phyloP scores from a whole-genome alignment of 1,139 yeast genomes.

The Candida frijolesensis region DNA sequence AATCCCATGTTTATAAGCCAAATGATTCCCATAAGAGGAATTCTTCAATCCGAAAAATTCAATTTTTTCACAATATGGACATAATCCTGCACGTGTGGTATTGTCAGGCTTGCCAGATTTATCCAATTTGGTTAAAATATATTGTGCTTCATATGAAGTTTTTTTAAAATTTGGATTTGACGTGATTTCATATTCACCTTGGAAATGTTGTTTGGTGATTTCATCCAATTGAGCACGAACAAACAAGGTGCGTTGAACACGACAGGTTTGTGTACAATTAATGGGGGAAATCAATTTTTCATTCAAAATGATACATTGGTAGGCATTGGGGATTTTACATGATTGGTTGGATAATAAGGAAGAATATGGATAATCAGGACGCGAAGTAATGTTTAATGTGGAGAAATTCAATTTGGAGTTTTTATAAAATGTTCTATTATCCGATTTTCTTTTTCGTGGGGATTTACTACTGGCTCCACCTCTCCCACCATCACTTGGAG shows the following conservation, averaged over 20 bases:
- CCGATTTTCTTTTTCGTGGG: constrained; percentile 9
- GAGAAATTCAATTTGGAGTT: constrained; percentile 13
- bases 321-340: constrained; percentile 10
- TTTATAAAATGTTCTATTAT: constrained; percentile 4
- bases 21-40: constrained; percentile 35
- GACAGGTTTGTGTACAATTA: constrained; percentile 11
- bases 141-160: constrained; percentile 18
- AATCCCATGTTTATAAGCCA: constrained; percentile 39
- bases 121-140: constrained; percentile 16
- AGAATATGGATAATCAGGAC: constrained; percentile 15
- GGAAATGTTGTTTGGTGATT: constrained; percentile 1
- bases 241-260: constrained; percentile 15
- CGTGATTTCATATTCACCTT: constrained; percentile 11
- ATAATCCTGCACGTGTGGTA: constrained; percentile 27
- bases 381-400: constrained; percentile 9
- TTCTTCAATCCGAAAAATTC: constrained; percentile 36
- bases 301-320: constrained; percentile 12
- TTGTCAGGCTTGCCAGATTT: constrained; percentile 16
- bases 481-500: background rate
- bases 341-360: constrained; percentile 8
- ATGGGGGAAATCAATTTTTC: constrained; percentile 16
- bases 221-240: constrained; percentile 12
- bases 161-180: constrained; percentile 16
- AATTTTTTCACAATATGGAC: constrained; percentile 34
- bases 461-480: background rate